Evolutionary conservation across 2,329 filamentous ascomycete species (phyloP), one percentile per base, ranked within the genome.

Genomic region (Penicillium hordei): DNA sequence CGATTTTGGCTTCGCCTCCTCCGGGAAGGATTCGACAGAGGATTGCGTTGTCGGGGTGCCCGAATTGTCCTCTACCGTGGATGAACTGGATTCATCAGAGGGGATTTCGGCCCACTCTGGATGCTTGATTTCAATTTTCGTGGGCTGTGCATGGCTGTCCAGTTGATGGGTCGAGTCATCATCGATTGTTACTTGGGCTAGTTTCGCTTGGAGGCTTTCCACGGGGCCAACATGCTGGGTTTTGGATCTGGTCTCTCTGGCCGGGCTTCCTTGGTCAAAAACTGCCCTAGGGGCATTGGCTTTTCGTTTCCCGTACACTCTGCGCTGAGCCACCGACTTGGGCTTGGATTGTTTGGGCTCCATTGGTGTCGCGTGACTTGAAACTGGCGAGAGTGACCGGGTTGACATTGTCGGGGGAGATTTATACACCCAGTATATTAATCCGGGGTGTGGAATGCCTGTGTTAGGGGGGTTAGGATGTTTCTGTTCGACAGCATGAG

Each of bases 241-340:
- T 12, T 52, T 52, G 17, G 42, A 44, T 25, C 48, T 44, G 27
- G 52, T 12, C 3, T 15, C 43, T 42, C 61, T 68, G 5, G 53
- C 55, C 12, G 68, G 69, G 49, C 72, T 72, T 27, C 62, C 62
- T 19, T 73, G 61, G 15, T 72, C 73, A 17, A 76, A 69, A 1
- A 75, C 72, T 4, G 73, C 72, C n/a, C 69, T 63, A 0, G 74
- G 69, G 3, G 72, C 70, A 60, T 75, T 70, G 19, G 60, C 66
- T 36, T 63, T 67, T 48, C 69, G 62, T 49, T 75, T 75, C 13
- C 73, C 74, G 39, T 75, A 75, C 12, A 76, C 74, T 55, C 64
- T 69, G 49, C 68, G 64, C 21, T 71, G 69, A 7, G 68, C 60
- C 27, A 64, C 59, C 48, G 68, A 60, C 33, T 67, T 71, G 33